phyloP scores from a whole-genome alignment of 2,329 filamentous ascomycete species.

The Talaromyces sp. region DNA sequence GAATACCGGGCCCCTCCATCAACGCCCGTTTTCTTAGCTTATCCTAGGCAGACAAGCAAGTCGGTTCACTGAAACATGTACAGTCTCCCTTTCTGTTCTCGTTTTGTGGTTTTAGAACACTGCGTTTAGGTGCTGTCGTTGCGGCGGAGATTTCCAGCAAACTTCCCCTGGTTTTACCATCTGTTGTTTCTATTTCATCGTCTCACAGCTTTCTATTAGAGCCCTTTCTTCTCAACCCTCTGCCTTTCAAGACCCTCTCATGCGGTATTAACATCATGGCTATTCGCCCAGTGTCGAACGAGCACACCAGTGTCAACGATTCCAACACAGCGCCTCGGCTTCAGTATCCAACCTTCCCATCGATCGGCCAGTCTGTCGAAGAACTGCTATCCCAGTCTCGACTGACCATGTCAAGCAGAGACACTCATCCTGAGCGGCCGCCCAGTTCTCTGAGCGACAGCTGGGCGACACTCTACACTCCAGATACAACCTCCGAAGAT shows the following conservation, averaged over 20 bases:
- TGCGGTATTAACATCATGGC: constrained; percentile 23
- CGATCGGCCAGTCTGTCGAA: constrained; percentile 33
- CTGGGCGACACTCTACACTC: constrained; percentile 41
- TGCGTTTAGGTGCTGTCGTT: neutral
- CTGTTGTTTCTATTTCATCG: neutral
- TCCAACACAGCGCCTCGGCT: constrained; percentile 25
- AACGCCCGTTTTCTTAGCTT: neutral
- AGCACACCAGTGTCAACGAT: constrained; percentile 22
- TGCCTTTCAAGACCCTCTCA: neutral
- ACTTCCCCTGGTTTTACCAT: neutral
- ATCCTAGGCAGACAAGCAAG: constrained; percentile 1
- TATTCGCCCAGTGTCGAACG: constrained; percentile 29
- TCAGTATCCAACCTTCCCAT: constrained; percentile 37
- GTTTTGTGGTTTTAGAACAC: neutral
- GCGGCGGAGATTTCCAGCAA: neutral
- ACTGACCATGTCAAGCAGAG: constrained; percentile 35
- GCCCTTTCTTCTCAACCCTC: neutral
- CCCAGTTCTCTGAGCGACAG: constrained; percentile 37
- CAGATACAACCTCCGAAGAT: constrained; percentile 41
- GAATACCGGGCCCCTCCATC: neutral
- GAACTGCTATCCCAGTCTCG: constrained; percentile 38
- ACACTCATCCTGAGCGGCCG: constrained; percentile 20
- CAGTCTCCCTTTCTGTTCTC: neutral
- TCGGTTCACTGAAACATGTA: neutral
- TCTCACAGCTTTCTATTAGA: neutral